Base-by-base conservation (phyloP, 768 basidiomycete genomes). In the Psilocybe azurescens region DNA sequence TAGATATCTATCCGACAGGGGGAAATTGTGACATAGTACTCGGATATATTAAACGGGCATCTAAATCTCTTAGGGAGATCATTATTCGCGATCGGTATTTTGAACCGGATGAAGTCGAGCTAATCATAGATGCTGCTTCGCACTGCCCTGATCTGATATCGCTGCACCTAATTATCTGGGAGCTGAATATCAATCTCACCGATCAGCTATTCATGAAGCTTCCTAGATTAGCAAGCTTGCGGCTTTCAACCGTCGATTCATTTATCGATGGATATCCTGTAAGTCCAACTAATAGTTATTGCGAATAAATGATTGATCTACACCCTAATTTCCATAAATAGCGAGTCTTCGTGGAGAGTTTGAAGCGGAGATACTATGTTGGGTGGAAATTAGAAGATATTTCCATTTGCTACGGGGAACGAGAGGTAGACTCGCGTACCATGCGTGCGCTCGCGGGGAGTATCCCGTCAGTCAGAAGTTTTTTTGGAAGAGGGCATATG, bases 1-100 rank as follows among this genome's bases (percentile, higher is more conserved):
- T 83, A 33, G 74, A 79, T 30, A 67, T 83, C 18, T 82, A 79
- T 65, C 81, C 81, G 1, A 78, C 80, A 4, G 67, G 67, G 30
- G 67, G 68, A 49, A 79, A 79, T 3, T 75, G 79, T 47, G 67
- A 75, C 32, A 68, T 74, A 2, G 66, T 80, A 9, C 51, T 76
- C 3, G 63, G 64, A 14, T 73, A 72, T 55, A 69, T 79, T 28
- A 59, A 69, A 14, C 70, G 74, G 5, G 75, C 78, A 2, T 66
- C 72, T 4, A 53, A 69, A 3, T 74, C 75, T 1, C 66, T 83
- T 28, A 72, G 65, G 16, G 65, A 62, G 1, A 65, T 83, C 2
- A 71, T 69, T 16, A 73, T 83, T 36, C 71, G 77, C 38, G 79
- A 81, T 58, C 77, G 78, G 1, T 81, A 80, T 60, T 68, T 81